Base-by-base conservation (phyloP, 1,139 yeast genomes). In the Saccharomycopsis crataegensis region DNA sequence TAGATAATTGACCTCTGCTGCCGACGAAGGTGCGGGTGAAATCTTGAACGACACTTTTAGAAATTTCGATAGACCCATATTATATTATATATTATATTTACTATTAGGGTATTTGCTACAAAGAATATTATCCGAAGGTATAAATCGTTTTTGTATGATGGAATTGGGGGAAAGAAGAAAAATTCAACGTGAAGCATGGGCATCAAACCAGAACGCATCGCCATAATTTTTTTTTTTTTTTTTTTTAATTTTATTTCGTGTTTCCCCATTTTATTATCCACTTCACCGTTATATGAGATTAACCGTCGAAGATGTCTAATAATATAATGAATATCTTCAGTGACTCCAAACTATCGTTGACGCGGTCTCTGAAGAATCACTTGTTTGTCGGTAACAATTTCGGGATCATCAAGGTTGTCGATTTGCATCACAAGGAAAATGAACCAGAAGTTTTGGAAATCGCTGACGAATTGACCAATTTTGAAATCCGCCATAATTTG, bases 381-480 rank as follows among this genome's bases (percentile, higher is more conserved):
- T 12, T 56, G 3, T 54, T 48, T 37, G 51, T 54, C 9, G 57
- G 50, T 41, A 56, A 51, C 37, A 45, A 44, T n/a, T 42, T 36
- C 17, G 58, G 58, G 6, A 48, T 56, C 9, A 48, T 54, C 22
- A 56, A 56, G 38, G 57, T 56, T 22, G 36, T 56, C 11, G 44
- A 54, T 34, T 22, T 54, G 12, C 22, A 31, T 11, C 14, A 37
- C 14, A 41, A 33, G 9, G 49, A 51, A 8, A 49, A 56, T 17
- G 58, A 56, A 33, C 53, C 56, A 4, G 58, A 56, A 42, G 51
- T 56, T 7, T 41, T 56, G 17, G 58, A 56, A 47, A 43, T 51
- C 6, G 17, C 34, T 9, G 58, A 56, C 11, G 44, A 51, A 22
- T 11, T 56, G 8, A 45, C 53, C 2, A 37, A 36, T 28, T 54